Conservation (phyloP, 345 rosid genomes). For the Bruguiera sexangula region DNA sequence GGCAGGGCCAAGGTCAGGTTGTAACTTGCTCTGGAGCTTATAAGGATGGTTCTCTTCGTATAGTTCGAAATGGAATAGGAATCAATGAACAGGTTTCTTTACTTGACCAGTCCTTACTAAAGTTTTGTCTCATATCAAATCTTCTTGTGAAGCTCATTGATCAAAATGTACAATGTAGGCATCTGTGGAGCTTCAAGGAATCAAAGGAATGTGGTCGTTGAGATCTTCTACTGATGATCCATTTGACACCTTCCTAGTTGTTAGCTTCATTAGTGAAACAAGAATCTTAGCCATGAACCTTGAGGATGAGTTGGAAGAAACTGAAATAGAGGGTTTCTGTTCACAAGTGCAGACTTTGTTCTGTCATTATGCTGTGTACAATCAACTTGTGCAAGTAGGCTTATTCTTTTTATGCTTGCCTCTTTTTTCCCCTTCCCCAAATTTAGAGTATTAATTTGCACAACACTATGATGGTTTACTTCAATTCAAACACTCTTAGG, state of each 20-base stretch:
- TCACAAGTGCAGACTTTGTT: conserved; percentile 88
- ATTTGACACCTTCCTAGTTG: conserved; percentile 87
- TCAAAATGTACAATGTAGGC: conserved; percentile 45
- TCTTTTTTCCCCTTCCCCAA: background rate
- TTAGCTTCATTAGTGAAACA: conserved; percentile 91
- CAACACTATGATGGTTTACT: too few species aligned
- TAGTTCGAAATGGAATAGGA: conserved; percentile 96
- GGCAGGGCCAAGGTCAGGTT: conserved; percentile 99
- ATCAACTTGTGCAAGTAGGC: conserved; percentile 89
- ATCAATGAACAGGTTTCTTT: conserved; percentile 82
- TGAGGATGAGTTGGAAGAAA: conserved; percentile 94
- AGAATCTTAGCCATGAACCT: conserved; percentile 89
- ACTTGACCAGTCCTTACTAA: conserved; percentile 4
- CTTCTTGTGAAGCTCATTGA: conserved; percentile 14
- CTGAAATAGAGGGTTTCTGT: conserved; percentile 90
- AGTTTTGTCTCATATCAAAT: conserved; percentile 8
- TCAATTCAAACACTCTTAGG: too few species aligned
- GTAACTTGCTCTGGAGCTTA: conserved; percentile 97
- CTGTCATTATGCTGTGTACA: conserved; percentile 85
- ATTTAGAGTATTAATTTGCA: too few species aligned
- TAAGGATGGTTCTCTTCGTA: conserved; percentile 95
- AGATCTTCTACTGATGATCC: conserved; percentile 86
- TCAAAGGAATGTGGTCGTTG: conserved; percentile 98
- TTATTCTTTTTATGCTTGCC: background rate
- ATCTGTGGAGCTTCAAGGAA: conserved; percentile 95